Evolutionary conservation across 129 eudicot species (phyloP).

Genomic region (Apium graveolens): DNA sequence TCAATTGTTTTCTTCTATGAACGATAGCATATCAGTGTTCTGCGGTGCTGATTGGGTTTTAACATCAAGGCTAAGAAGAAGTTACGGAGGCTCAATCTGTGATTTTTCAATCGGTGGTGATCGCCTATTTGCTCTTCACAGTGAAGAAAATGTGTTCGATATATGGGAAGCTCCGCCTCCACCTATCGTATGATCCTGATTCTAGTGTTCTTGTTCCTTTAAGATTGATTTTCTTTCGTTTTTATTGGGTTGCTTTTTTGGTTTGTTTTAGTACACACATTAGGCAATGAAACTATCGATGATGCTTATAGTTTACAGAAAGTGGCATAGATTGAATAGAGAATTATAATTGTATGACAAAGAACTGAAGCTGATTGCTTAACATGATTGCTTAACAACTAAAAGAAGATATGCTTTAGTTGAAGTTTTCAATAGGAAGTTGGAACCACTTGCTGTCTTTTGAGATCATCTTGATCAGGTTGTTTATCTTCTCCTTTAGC

Average conservation of each 20-base stretch:
- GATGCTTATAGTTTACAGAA: conserved; percentile 9
- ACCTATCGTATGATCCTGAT: conserved; percentile 34
- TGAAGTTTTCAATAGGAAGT: not conserved
- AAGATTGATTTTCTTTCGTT: not conserved
- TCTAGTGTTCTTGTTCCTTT: conserved; percentile 9
- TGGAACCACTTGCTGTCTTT: conserved; percentile 16
- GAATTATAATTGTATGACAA: conserved; percentile 7
- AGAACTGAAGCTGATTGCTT: conserved; percentile 25
- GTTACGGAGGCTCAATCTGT: conserved; percentile 83
- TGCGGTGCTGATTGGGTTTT: conserved; percentile 90
- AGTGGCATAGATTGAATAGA: conserved; percentile 7
- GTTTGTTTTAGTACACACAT: not conserved
- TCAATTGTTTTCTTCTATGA: conserved; percentile 76
- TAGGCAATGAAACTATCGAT: conserved; percentile 9
- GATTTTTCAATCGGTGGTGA: conserved; percentile 93
- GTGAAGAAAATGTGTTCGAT: conserved; percentile 85
- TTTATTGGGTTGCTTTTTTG: conserved; percentile 6
- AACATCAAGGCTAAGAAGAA: conserved; percentile 68
- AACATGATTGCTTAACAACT: conserved; percentile 24
- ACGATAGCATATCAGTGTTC: conserved; percentile 78
- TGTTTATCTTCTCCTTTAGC: conserved; percentile 11
- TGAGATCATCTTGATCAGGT: conserved; percentile 12
- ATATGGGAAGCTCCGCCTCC: conserved; percentile 82
- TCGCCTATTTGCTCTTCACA: conserved; percentile 79
- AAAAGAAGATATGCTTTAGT: not conserved